Percentiles rank a stretch among this genome's conserved stretches.
Conservation (phyloP, 108 stramenopile species). For the Nitzschia inconspicua region DNA sequence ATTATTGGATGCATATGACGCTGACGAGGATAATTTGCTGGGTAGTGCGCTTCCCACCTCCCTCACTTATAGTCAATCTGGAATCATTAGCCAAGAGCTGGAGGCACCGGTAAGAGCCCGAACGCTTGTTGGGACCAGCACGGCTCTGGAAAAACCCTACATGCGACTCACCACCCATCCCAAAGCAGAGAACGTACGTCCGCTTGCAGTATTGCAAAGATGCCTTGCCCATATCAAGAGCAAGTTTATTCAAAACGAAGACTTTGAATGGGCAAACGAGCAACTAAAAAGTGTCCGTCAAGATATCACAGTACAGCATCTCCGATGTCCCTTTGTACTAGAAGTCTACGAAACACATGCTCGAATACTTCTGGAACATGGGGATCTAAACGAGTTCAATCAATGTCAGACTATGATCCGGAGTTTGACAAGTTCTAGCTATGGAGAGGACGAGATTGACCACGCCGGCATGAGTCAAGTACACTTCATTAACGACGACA, state of each 20-base stretch:
- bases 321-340: constrained; percentile 50
- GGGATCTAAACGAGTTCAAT: constrained; percentile 83
- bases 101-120: neutral
- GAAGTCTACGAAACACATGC: constrained; percentile 84
- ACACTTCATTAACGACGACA: constrained; percentile 8
- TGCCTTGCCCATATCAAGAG: constrained; percentile 62
- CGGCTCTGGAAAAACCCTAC: constrained; percentile 72
- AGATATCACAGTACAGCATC: constrained; percentile 80
- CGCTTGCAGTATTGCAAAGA: constrained; percentile 51
- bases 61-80: neutral
- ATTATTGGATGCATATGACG: neutral
- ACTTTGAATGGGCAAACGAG: constrained; percentile 82
- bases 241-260: constrained; percentile 55
- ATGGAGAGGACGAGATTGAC: neutral
- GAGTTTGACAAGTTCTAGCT: constrained; percentile 29
- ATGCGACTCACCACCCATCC: constrained; percentile 77
- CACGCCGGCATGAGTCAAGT: neutral
- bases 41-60: no score
- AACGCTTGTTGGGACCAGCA: constrained; percentile 35
- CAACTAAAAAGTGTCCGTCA: constrained; percentile 87
- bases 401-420: constrained; percentile 81
- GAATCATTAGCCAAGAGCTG: neutral
- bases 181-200: constrained; percentile 61
- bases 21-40: no score
- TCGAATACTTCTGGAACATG: constrained; percentile 72